Evolutionary conservation across 495 filamentous ascomycete genomes (phyloP).

Genomic region (Hypoxylon intermedium): DNA sequence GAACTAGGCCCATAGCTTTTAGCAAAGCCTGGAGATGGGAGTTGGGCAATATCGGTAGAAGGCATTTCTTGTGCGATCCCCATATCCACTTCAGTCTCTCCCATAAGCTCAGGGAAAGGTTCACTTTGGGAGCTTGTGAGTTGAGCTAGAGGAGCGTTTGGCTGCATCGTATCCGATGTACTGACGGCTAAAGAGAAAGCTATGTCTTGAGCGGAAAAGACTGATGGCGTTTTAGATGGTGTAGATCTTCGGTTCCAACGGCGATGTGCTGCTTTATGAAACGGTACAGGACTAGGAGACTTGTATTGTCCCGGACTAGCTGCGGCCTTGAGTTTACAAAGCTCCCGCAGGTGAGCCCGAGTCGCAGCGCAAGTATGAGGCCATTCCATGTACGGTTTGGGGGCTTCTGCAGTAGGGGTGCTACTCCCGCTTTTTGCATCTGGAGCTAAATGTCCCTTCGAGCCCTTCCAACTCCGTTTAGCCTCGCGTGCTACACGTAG

Average conservation of each 20-base stretch:
- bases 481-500: conserved; percentile 86
- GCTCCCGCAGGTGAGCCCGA: conserved; percentile 76
- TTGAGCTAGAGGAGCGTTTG: conserved; percentile 70
- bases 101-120: conserved; percentile 31
- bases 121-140: conserved; percentile 49
- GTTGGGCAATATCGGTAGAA: conserved; percentile 47
- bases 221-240: conserved; percentile 43
- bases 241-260: conserved; percentile 52
- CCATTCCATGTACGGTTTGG: conserved; percentile 65
- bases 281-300: conserved; percentile 77
- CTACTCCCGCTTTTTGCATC: conserved; percentile 66
- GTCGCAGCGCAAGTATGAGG: conserved; percentile 84
- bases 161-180: conserved; percentile 80
- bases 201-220: conserved; percentile 76
- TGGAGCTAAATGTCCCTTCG: conserved; percentile 48
- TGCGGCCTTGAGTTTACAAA: conserved; percentile 79
- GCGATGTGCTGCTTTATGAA: conserved; percentile 61
- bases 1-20: conserved; percentile 60
- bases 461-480: conserved; percentile 80
- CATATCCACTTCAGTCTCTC: conserved; percentile 9
- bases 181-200: conserved; percentile 83
- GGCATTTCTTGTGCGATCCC: conserved; percentile 23
- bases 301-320: conserved; percentile 67
- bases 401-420: conserved; percentile 65
- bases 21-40: conserved; percentile 69